Base-by-base conservation (phyloP, 148 eudicot genomes). In the Spergularia bocconei region DNA sequence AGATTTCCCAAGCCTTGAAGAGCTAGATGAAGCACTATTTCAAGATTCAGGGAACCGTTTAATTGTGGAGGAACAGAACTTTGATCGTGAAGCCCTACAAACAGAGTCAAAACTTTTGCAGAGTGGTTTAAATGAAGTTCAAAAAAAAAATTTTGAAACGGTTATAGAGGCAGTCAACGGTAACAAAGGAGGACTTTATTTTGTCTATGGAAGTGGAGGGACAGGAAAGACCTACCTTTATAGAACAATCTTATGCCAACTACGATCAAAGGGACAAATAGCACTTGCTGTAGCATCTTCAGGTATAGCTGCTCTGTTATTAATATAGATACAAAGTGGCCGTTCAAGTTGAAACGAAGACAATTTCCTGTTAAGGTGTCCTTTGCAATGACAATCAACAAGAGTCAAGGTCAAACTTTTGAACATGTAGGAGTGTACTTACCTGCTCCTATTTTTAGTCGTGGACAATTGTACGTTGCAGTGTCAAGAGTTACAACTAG, bases 401-500 rank as follows among this genome's bases (percentile, higher is more conserved):
- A 70, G 7, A 78, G 70, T 39, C 80, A 70, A 63, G 70, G 75
- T 13, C 75, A 78, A 62, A 63, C 80, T 0, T 39, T 78, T 15
- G 58, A 70, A 1, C 13, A 14, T 9, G 79, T 77, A 44, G 69
- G 69, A n/a, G 16, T 77, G 48, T 69, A 77, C 25, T 52, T 77
- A 2, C 67, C 60, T 11, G 54, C 33, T 5, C 79, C 74, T 0
- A 74, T 77, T 5, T 61, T 77, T 16, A 38, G 38, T 11, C 79
- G 69, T 59, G 74, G 74, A 1, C 74, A 77, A 13, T 15, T 61
- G 12, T 77, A 69, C 59, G 74, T n/a, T n/a, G n/a, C n/a, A n/a
- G n/a, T n/a, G n/a, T n/a, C n/a, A n/a, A n/a, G n/a, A n/a, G n/a
- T n/a, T 77, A 77, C 39, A 0, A 0, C 39, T 0, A 55, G 69